Evolutionary conservation across 2,329 filamentous ascomycete species (phyloP).

Genomic region (Arachnomyces sp.): DNA sequence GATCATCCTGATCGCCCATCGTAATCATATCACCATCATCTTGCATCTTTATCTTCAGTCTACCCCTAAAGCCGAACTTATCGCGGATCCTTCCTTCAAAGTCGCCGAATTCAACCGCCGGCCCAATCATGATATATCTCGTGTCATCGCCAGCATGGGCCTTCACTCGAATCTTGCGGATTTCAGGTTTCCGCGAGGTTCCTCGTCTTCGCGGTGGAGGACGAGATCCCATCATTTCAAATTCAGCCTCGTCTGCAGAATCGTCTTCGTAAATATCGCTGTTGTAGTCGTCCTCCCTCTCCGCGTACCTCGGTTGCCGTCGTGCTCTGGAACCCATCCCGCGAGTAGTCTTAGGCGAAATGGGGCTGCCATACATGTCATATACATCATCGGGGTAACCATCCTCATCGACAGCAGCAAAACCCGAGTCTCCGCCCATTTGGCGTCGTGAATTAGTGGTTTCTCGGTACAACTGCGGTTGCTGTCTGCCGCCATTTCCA

Average conservation of each 20-base stretch:
- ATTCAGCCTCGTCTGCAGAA: constrained; percentile 67
- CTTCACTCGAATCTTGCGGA: constrained; percentile 80
- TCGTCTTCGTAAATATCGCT: constrained; percentile 62
- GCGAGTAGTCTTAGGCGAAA: constrained; percentile 19
- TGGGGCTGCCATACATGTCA: constrained; percentile 60
- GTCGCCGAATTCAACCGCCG: constrained; percentile 65
- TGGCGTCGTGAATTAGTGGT: constrained; percentile 20
- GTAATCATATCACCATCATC: constrained; percentile 93
- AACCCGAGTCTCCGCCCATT: constrained; percentile 25
- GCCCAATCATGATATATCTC: constrained; percentile 79
- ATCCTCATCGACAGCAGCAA: constrained; percentile 19
- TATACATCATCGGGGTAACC: constrained; percentile 44
- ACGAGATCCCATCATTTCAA: constrained; percentile 64
- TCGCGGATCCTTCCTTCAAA: constrained; percentile 72
- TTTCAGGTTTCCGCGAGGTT: constrained; percentile 47
- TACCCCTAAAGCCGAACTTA: constrained; percentile 65
- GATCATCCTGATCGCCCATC: constrained; percentile 90
- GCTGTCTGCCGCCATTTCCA: constrained; percentile 18
- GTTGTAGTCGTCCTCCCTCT: constrained; percentile 72
- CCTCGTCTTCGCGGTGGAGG: constrained; percentile 20
- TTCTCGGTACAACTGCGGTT: constrained; percentile 23
- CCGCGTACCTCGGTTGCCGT: constrained; percentile 57
- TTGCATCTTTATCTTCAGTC: constrained; percentile 78
- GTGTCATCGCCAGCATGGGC: constrained; percentile 80
- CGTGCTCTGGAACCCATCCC: constrained; percentile 27